Evolutionary conservation across 2,329 filamentous ascomycete genomes (phyloP), one percentile per base, ranked within the genome.

Genomic region (Botrytis paeoniae): DNA sequence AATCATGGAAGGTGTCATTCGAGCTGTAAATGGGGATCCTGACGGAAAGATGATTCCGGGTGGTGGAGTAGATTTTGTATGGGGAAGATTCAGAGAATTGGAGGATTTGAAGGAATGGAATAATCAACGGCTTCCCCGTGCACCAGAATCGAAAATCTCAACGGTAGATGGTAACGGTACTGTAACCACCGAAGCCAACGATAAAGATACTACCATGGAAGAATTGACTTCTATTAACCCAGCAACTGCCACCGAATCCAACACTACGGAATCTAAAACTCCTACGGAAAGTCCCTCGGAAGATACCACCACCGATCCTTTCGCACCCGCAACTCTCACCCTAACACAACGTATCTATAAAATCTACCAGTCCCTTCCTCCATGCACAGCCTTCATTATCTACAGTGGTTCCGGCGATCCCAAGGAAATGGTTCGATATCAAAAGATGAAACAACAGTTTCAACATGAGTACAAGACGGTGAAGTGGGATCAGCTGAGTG

Each of bases 61-160:
- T 65, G 87, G 89, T 66, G 88, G 89, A 61, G 89, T 90, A 60
- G 89, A 92, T 79, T 91, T 92, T 78, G 86, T 90, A 25, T 92
- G 89, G 85, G 90, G 86, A 8, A 86, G 90, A 72, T 86, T 92
- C 82, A 87, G 89, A 74, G 88, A 90, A 78, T 84, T 92, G 57
- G 90, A 92, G 80, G 87, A 87, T 25, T 82, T 89, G 25, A 89
- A 89, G 75, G 89, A 89, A 89, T 91, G 89, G 89, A 91, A 90
- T 77, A 85, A 85, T 73, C 89, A 88, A 80, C 85, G 77, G 71
- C 69, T 73, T 69, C 60, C 70, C 60, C 60, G 69, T 51, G 18
- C 57, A n/a, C 29, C 54, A 35, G 25, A 43, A 45, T 39, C 32
- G 1, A 35, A 51, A 43, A 45, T 10, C 16, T 18, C n/a, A 16